A percentile compares a stretch with the other conserved stretches of the same genome.
These are phyloP conservation scores for Candida frijolesensis DNA, from an alignment of 1,139 yeast species.

Conservation along the genomic window DNA sequence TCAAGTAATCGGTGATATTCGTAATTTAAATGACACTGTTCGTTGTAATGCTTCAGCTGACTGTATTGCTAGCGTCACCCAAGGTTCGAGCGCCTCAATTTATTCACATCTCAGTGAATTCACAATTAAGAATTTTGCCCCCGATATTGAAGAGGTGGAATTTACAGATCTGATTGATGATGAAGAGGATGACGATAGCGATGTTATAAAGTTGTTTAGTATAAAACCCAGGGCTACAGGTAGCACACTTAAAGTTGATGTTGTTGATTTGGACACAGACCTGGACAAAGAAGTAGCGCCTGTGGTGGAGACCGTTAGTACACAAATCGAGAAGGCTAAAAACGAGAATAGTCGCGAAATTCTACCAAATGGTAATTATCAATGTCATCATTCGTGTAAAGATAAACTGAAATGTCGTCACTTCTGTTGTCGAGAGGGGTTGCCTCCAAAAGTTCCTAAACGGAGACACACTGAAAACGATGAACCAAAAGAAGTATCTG, in stretches of 20 bases:
- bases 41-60: constrained; percentile 33
- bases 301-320: background rate
- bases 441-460: constrained; percentile 17
- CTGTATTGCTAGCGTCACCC: constrained; percentile 35
- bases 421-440: constrained; percentile 46
- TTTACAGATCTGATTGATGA: constrained; percentile 6
- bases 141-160: constrained; percentile 9
- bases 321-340: background rate
- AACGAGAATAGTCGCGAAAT: constrained; percentile 9
- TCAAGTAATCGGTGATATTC: constrained; percentile 21
- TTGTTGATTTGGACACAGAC: constrained; percentile 4
- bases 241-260: background rate
- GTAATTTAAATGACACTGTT: constrained; percentile 19
- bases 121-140: constrained; percentile 7
- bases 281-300: background rate
- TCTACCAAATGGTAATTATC: constrained; percentile 27
- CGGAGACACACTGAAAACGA: background rate
- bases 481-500: background rate
- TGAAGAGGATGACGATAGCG: constrained; percentile 2
- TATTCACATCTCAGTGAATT: constrained; percentile 2
- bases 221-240: background rate
- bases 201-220: background rate
- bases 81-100: background rate
- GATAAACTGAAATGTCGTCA: constrained; percentile 40
- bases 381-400: constrained; percentile 44